Percentiles rank a stretch among this genome's conserved stretches.
Conservation (phyloP, 1,284 basidiomycete species). For the Ganoderma resinaceum region DNA sequence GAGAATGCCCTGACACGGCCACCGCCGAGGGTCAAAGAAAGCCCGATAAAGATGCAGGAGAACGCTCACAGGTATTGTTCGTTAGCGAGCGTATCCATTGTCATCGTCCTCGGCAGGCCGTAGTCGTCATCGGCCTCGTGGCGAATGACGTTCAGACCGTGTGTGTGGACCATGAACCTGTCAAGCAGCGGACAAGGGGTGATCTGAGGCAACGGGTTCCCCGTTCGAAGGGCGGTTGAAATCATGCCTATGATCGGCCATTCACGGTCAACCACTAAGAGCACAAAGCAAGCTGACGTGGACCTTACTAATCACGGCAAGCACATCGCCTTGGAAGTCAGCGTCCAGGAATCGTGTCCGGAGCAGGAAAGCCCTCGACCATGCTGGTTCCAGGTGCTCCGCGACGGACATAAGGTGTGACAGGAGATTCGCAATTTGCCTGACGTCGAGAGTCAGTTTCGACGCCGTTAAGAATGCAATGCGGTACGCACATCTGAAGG, state of each 20-base stretch:
- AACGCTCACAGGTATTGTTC: slow-evolving; percentile 71
- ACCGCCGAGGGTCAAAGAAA: slow-evolving; percentile 1
- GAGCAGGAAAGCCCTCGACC: slow-evolving; percentile 78
- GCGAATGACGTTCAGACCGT: slow-evolving; percentile 69
- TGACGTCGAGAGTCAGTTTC: slow-evolving; percentile 36
- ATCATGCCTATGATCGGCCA: slow-evolving; percentile 60
- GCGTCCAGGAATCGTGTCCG: slow-evolving; percentile 81
- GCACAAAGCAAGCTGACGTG: neutral
- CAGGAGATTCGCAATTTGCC: slow-evolving; percentile 66
- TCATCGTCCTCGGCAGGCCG: slow-evolving; percentile 68
- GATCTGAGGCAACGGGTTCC: slow-evolving; percentile 83
- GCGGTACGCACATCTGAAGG: slow-evolving; percentile 60
- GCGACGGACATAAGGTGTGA: slow-evolving; percentile 71
- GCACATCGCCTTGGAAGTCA: slow-evolving; percentile 83
- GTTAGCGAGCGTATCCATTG: slow-evolving; percentile 69
- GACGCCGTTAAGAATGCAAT: slow-evolving; percentile 30
- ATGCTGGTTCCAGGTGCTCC: slow-evolving; percentile 71
- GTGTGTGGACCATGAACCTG: slow-evolving; percentile 68
- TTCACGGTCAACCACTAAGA: neutral
- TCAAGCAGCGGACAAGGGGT: slow-evolving; percentile 85
- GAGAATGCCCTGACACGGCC: slow-evolving; percentile 62
- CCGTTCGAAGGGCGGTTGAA: slow-evolving; percentile 77
- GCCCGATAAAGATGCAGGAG: neutral
- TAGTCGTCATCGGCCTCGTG: slow-evolving; percentile 74
- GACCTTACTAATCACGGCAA: slow-evolving; percentile 77